Evolutionary conservation across 495 filamentous ascomycete species (phyloP).

Genomic region (Staphylotrichum longicolle): DNA sequence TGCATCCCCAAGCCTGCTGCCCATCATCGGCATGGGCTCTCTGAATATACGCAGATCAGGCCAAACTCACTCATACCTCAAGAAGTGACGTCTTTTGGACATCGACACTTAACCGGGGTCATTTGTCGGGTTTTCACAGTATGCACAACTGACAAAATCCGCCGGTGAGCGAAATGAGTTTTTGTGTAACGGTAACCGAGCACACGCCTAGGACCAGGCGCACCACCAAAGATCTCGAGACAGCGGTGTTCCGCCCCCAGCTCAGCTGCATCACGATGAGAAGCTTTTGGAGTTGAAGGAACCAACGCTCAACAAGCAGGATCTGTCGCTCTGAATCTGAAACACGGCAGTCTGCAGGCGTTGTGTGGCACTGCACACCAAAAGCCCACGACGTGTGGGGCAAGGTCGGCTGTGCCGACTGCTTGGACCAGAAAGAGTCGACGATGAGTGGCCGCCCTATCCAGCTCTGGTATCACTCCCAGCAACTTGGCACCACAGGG

Average conservation of each 20-base stretch:
- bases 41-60: too few relatives aligned
- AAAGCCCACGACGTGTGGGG: background rate
- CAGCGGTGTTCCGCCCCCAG: too few relatives aligned
- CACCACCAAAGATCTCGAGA: too few relatives aligned
- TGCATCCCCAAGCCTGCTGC: background rate
- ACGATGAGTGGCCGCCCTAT: conserved; percentile 18
- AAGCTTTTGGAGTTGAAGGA: background rate
- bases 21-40: background rate
- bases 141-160: too few relatives aligned
- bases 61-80: too few relatives aligned
- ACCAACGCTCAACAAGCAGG: background rate
- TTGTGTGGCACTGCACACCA: conserved; percentile 19
- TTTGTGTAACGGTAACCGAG: too few relatives aligned
- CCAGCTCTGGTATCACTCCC: background rate
- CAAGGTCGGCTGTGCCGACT: conserved; percentile 7
- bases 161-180: too few relatives aligned
- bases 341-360: conserved; percentile 19
- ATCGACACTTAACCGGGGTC: too few relatives aligned
- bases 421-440: conserved; percentile 1
- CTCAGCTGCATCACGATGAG: background rate
- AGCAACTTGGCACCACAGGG: background rate
- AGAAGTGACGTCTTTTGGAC: too few relatives aligned
- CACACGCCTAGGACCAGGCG: too few relatives aligned
- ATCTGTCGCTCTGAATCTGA: conserved; percentile 19
- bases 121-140: too few relatives aligned